phyloP scores from a whole-genome alignment of 2,329 filamentous ascomycete genomes.

The Talaromyces sp. region DNA sequence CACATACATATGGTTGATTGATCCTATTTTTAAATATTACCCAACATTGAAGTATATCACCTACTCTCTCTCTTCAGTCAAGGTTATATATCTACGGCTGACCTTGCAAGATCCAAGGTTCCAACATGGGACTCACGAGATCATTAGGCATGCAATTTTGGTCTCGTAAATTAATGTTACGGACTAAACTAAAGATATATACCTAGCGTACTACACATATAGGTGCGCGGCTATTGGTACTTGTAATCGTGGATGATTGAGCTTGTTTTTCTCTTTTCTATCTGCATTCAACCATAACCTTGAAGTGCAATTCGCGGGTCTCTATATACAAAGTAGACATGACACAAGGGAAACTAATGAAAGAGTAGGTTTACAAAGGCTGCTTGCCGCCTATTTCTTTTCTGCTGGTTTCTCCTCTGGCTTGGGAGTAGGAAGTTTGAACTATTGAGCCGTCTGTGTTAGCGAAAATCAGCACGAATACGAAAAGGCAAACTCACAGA shows the following conservation, averaged over 20 bases:
- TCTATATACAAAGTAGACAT: constrained; percentile 40
- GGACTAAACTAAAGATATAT: too few relatives aligned
- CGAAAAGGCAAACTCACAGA: constrained; percentile 42
- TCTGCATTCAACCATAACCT: constrained; percentile 1
- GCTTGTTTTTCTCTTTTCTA: constrained; percentile 17
- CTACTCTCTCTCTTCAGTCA: too few relatives aligned
- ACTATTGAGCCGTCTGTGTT: constrained; percentile 44
- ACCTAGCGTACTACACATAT: neutral
- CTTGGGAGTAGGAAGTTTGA: constrained; percentile 93
- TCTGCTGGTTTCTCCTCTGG: constrained; percentile 86
- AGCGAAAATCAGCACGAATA: neutral
- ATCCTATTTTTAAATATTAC: too few relatives aligned
- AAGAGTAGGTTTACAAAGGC: constrained; percentile 34
- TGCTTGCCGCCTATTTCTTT: constrained; percentile 68
- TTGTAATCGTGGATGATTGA: neutral
- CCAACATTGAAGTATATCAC: too few relatives aligned
- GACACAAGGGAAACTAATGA: constrained; percentile 23
- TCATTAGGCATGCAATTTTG: too few relatives aligned
- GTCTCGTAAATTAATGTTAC: too few relatives aligned
- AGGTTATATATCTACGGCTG: too few relatives aligned
- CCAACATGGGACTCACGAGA: too few relatives aligned
- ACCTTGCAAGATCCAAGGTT: too few relatives aligned
- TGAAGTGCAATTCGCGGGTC: constrained; percentile 18
- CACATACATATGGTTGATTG: too few relatives aligned
- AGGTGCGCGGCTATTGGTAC: neutral